Evolutionary conservation across 257 asterid genomes (phyloP).

Genomic region (Solanum corneliomulleri): DNA sequence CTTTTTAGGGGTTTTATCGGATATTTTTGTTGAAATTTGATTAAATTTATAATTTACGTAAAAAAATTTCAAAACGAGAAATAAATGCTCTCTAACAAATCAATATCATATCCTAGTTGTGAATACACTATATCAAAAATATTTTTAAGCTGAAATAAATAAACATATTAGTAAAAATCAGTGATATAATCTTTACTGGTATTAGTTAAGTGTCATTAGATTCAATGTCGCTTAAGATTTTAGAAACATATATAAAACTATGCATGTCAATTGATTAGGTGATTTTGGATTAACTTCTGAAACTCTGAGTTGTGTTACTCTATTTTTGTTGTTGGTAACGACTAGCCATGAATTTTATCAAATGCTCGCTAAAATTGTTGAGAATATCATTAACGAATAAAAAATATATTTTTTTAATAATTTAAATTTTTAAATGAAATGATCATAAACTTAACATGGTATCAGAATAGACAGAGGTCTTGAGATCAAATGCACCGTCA

Average conservation of each 20-base stretch:
- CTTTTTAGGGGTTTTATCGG: rapidly evolving
- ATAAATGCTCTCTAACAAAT: background rate
- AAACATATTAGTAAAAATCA: too few species aligned
- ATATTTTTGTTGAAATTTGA: rapidly evolving
- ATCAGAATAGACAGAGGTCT: background rate
- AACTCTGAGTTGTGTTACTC: background rate
- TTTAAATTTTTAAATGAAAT: too few species aligned
- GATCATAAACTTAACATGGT: background rate
- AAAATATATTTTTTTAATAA: too few species aligned
- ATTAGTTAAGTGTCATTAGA: background rate
- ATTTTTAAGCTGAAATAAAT: background rate
- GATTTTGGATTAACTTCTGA: background rate
- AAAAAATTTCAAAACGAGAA: too few species aligned
- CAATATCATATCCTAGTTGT: background rate
- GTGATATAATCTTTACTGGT: too few species aligned
- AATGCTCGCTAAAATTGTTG: background rate
- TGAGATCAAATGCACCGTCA: background rate
- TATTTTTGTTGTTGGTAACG: background rate
- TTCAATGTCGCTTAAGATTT: too few species aligned
- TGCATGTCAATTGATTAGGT: background rate
- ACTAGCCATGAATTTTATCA: background rate
- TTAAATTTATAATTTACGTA: rapidly evolving
- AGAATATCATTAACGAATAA: background rate
- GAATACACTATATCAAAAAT: background rate
- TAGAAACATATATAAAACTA: background rate